Base-by-base conservation (phyloP, 2,329 filamentous ascomycete species). In the Aspergillus pseudoglaucus region DNA sequence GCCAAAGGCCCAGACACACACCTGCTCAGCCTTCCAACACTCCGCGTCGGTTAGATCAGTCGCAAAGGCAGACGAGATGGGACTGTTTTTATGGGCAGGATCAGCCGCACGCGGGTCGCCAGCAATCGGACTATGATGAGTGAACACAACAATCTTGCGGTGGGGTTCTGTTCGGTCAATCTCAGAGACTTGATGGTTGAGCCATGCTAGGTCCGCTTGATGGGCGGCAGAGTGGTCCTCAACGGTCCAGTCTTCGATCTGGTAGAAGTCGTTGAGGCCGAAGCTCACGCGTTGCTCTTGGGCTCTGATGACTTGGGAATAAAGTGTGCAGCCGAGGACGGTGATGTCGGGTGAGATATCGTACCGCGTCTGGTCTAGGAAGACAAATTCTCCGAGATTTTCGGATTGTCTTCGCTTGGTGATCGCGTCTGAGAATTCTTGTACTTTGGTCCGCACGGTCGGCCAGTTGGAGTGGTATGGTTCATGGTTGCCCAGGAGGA, bases 401-500 rank as follows among this genome's bases (percentile, higher is more conserved):
- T 48, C 23, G 20, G 47, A 43, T 17, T 45, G 48, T 18, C 45
- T 46, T 18, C 50, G 47, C 43, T 58, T 25, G 7, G 47, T 43
- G 9, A 64, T 47, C 14, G 57, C 47, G 6, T 53, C 39, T 6
- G 58, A 54, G 45, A 69, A 66, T n/a, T 50, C 41, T 12, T 47
- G 35, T 2, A 68, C 25, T 15, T 48, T 49, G 8, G 50, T 47
- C 32, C 54, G 59, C 6, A 53, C 59, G 2, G 58, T 52, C 2
- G 25, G 15, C 62, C 65, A 68, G 41, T 45, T 63, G 33, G 59
- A 60, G 25, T 62, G 56, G 52, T 76, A 81, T 0, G 77, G 67
- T 56, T 83, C 80, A 56, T 83, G 79, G 53, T 83, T 83, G 0
- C 80, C 78, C 0, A 74, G 59, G 0, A 82, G 66, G 25, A 80